phyloP scores from a whole-genome alignment of 331 rosid species.

The Telfairia occidentalis region DNA sequence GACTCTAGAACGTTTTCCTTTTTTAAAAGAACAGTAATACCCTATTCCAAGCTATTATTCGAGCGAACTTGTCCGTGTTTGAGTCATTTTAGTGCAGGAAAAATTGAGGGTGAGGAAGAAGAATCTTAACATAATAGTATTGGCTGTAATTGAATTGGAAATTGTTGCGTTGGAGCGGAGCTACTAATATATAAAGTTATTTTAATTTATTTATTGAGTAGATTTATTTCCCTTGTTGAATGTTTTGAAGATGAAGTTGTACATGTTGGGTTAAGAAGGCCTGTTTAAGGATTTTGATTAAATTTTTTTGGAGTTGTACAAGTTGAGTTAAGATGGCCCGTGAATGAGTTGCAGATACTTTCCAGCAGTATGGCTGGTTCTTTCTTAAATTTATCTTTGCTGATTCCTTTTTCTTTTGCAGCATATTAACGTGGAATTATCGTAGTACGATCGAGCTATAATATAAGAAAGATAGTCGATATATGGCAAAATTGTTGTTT shows the following conservation, averaged over 20 bases:
- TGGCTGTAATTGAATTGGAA: not conserved
- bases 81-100: no score
- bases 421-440: not conserved
- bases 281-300: not conserved
- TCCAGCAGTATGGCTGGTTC: not conserved
- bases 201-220: not conserved
- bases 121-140: no score
- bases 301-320: no score
- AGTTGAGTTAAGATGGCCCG: not conserved
- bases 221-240: not conserved
- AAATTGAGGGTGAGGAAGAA: no score
- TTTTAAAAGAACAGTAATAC: no score
- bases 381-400: not conserved
- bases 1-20: no score
- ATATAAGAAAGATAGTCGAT: not conserved
- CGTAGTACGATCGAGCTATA: not conserved
- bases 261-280: no score
- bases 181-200: not conserved
- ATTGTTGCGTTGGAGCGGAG: not conserved
- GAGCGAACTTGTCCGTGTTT: no score
- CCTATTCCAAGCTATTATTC: no score
- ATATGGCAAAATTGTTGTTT: conserved; percentile 10
- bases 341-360: not conserved
- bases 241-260: not conserved
- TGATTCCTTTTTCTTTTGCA: not conserved